Conservation (phyloP, 1,284 basidiomycete species). For the Pisolithus thermaeus region DNA sequence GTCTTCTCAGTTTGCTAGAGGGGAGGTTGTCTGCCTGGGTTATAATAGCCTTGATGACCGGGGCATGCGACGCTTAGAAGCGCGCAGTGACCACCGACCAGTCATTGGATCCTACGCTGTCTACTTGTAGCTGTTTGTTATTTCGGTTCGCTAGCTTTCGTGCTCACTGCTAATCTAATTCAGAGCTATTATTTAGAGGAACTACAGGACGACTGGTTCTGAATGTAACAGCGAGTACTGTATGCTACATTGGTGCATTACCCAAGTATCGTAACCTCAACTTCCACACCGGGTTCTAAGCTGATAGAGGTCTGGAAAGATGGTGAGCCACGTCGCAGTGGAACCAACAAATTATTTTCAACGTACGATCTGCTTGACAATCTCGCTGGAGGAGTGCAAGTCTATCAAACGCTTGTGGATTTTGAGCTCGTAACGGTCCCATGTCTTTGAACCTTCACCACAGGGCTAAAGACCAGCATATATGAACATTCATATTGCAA, state of each 20-base stretch:
- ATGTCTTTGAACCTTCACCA: conserved; percentile 99
- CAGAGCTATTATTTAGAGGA: neutral
- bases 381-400: conserved; percentile 96
- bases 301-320: conserved; percentile 85
- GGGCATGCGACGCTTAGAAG: conserved; percentile 70
- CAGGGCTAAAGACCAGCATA: conserved; percentile 62
- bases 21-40: conserved; percentile 62
- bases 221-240: neutral
- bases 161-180: neutral
- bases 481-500: conserved; percentile 3
- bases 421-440: conserved; percentile 99
- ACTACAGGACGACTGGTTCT: neutral
- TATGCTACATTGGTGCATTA: conserved; percentile 15
- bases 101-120: conserved; percentile 71
- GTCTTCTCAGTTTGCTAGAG: conserved; percentile 34
- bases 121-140: conserved; percentile 37
- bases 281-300: conserved; percentile 98
- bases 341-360: neutral
- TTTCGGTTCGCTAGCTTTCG: neutral
- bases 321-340: neutral
- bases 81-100: conserved; percentile 74
- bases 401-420: conserved; percentile 99
- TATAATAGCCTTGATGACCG: conserved; percentile 74
- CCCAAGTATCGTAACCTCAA: conserved; percentile 95
- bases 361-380: conserved; percentile 99